Conservation (phyloP, 73 alveolate species). For the Blepharisma japonicum region DNA sequence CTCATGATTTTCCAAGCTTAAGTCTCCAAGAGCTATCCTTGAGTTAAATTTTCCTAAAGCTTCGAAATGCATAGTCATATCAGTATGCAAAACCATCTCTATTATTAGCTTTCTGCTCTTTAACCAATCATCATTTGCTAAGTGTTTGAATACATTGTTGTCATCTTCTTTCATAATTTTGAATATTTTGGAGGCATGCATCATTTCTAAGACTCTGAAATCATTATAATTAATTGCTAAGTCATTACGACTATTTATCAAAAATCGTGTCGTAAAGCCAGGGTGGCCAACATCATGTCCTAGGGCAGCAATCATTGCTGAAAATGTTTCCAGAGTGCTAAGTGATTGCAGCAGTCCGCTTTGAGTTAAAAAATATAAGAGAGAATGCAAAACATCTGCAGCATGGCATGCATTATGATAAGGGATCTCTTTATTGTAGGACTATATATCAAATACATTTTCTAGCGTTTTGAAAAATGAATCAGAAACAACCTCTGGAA, state of each 20-base stretch:
- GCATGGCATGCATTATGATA: slow-evolving; percentile 88
- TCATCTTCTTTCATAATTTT: slow-evolving; percentile 46
- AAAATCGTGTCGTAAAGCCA: slow-evolving; percentile 59
- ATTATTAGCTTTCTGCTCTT: slow-evolving; percentile 67
- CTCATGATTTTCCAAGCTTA: not conserved
- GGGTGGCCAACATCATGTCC: slow-evolving; percentile 78
- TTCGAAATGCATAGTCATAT: slow-evolving; percentile 69
- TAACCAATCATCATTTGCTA: slow-evolving; percentile 38
- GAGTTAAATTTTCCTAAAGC: slow-evolving; percentile 12
- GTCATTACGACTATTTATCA: slow-evolving; percentile 40
- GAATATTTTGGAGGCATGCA: slow-evolving; percentile 62
- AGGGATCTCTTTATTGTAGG: slow-evolving; percentile 45
- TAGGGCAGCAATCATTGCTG: slow-evolving; percentile 32
- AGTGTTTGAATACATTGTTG: slow-evolving; percentile 42
- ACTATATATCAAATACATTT: slow-evolving; percentile 40
- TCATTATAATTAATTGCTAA: slow-evolving; percentile 68
- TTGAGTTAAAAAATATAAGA: slow-evolving; percentile 41
- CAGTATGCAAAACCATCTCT: slow-evolving; percentile 72
- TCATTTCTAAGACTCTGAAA: slow-evolving; percentile 66
- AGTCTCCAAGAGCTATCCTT: not conserved
- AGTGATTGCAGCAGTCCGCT: slow-evolving; percentile 40
- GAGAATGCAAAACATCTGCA: slow-evolving; percentile 58
- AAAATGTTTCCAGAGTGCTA: slow-evolving; percentile 27
- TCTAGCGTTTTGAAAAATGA: slow-evolving; percentile 50
- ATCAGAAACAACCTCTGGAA: slow-evolving; percentile 42